phyloP scores from a whole-genome alignment of 305 asterid species.

The Fraxinus nigra region DNA sequence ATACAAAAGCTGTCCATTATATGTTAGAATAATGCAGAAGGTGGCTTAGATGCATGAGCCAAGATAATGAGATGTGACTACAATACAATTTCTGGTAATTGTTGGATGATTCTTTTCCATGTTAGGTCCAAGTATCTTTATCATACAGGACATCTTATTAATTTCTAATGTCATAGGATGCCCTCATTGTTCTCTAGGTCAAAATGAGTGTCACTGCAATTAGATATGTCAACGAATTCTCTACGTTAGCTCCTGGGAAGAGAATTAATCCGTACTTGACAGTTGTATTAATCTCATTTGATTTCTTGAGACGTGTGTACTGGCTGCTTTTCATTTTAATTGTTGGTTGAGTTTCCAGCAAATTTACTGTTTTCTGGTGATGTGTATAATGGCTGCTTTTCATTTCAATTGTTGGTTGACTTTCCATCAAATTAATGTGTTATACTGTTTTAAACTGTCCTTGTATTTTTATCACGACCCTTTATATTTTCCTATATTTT shows the following conservation, averaged over 20 bases:
- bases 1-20: background rate
- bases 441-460: background rate
- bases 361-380: no score
- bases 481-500: constrained; percentile 5
- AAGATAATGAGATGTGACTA: background rate
- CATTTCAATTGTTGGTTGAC: no score
- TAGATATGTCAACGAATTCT: background rate
- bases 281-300: background rate
- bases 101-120: background rate
- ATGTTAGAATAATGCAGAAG: background rate
- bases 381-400: no score
- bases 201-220: background rate
- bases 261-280: background rate
- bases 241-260: background rate
- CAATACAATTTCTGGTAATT: background rate
- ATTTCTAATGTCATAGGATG: background rate
- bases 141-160: background rate
- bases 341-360: background rate
- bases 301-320: background rate
- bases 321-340: background rate
- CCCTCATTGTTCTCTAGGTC: background rate
- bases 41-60: background rate
- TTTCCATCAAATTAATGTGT: no score
- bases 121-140: background rate
- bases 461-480: background rate